phyloP scores from a whole-genome alignment of 495 filamentous ascomycete species.

The Delitschia confertaspora region DNA sequence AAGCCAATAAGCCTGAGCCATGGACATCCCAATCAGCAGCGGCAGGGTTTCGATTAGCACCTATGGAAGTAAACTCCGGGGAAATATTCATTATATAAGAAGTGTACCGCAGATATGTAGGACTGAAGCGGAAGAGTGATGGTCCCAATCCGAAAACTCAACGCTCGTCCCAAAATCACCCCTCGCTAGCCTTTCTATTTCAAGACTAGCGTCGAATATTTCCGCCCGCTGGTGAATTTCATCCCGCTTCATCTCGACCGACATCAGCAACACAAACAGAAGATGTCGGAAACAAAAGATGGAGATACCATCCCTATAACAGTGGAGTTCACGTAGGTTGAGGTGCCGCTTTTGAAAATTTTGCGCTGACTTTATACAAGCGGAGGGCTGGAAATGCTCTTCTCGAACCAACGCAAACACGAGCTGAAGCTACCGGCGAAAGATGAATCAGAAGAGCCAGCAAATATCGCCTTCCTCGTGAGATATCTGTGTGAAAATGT shows the following conservation, averaged over 20 bases:
- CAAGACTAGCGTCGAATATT: too few relatives aligned
- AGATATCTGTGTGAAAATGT: slow-evolving; percentile 68
- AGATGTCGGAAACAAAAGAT: slow-evolving; percentile 7
- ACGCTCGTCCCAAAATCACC: not conserved
- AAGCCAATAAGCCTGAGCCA: slow-evolving; percentile 63
- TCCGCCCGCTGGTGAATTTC: too few relatives aligned
- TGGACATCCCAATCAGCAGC: slow-evolving; percentile 81
- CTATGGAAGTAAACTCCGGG: slow-evolving; percentile 63
- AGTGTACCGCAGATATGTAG: not conserved
- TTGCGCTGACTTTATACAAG: slow-evolving; percentile 37
- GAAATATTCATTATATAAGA: slow-evolving; percentile 19
- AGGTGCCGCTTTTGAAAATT: not conserved
- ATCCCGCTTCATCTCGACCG: too few relatives aligned
- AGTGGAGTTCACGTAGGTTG: slow-evolving; percentile 69
- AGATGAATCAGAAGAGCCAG: slow-evolving; percentile 46
- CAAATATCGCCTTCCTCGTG: slow-evolving; percentile 70
- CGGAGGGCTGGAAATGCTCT: slow-evolving; percentile 92
- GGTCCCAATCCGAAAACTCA: not conserved
- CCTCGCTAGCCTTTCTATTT: too few relatives aligned
- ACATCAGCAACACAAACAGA: too few relatives aligned
- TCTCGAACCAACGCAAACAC: slow-evolving; percentile 70
- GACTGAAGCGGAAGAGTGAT: not conserved
- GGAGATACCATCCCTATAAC: slow-evolving; percentile 42
- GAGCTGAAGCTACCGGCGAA: slow-evolving; percentile 56
- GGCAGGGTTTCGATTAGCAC: slow-evolving; percentile 81